Evolutionary conservation across 208 protist species (phyloP), one percentile per base, ranked within the genome.

Genomic region (Trypanosoma lewisi): DNA sequence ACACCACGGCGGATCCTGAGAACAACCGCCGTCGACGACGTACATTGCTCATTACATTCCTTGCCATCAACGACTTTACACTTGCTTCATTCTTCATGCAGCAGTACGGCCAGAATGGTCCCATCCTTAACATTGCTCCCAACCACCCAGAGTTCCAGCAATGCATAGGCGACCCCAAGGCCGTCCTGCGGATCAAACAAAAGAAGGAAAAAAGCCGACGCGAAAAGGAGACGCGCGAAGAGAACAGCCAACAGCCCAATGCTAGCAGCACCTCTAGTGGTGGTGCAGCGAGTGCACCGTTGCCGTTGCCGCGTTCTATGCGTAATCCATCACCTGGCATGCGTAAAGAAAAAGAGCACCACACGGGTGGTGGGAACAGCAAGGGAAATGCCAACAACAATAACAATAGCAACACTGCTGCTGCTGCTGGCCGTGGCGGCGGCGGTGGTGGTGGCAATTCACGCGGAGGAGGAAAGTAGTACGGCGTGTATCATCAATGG

Each of bases 91-190:
- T 87, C 75, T 88, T 88, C 33, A 78, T 88, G 65, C 62, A 77
- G 33, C 82, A 87, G 70, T 86, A 89, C 67, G 55, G 80, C 28
- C 85, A 85, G 69, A 88, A 75, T 47, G 82, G 79, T 19, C 80
- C 75, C 33, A 76, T 93, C 47, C 58, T 93, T 17, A 86, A 93
- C 67, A 73, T 89, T 30, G 39, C 69, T 0, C 58, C 82, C 2
- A 34, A 58, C 23, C 86, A 93, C 67, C 80, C 82, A 23, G 67
- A 75, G 50, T 93, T 93, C 50, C 74, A 67, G 45, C 39, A 45
- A 21, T 73, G 72, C 31, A 33, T 67, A 2, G 23, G 12, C 9
- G 48, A 67, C 27, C 34, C 62, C 23, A 67, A 33, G 54, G 69
- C 16, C 39, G 75, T 91, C 17, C 66, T 91, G 25, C 17, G 47